Evolutionary conservation across 495 filamentous ascomycete species (phyloP), one percentile per base, ranked within the genome.

Genomic region (Neurospora terricola): DNA sequence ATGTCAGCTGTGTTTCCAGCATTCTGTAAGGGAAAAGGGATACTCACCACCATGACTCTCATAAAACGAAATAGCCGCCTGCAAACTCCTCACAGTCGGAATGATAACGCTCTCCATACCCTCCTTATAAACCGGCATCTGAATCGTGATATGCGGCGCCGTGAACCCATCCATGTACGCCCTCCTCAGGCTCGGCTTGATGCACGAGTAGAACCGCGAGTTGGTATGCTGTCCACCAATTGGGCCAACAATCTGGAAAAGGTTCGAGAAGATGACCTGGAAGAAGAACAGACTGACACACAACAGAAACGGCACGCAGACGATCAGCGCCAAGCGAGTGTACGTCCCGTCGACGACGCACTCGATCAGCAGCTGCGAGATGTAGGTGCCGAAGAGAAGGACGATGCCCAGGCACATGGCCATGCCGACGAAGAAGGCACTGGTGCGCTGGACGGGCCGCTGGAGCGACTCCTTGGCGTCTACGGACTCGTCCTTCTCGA

Each of bases 261-360:
- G 76, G 77, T 89, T 90, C 69, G 90, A 90, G 71, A 92, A 82
- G 72, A 92, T 88, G 72, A 91, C 90, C 78, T 91, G 90, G 18
- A 81, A 88, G 76, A 91, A 91, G 82, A 91, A 91, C 74, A 93
- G 80, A 39, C 91, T 90, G 81, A 93, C 91, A 80, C 91, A 92
- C 54, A 92, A 80, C 76, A 92, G 89, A 36, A 92, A 83, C 2
- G 90, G 91, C 68, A 86, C 83, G 23, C 91, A 78, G 5, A 80
- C 83, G 2, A 91, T 71, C 62, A 93, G 86, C 37, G 84, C 87
- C 18, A 92, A 72, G 1, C 91, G 87, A 14, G 83, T 73, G 72
- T 86, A 90, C 71, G 80, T 86, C 23, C 81, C 77, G 75, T 92
- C 91, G 62, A 90, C 86, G 7, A 83, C 83, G 34, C 86, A 81